These are phyloP conservation scores for Umbilicus rupestris DNA, from an alignment of 164 flowering plant genomes.

Conservation along the genomic window DNA sequence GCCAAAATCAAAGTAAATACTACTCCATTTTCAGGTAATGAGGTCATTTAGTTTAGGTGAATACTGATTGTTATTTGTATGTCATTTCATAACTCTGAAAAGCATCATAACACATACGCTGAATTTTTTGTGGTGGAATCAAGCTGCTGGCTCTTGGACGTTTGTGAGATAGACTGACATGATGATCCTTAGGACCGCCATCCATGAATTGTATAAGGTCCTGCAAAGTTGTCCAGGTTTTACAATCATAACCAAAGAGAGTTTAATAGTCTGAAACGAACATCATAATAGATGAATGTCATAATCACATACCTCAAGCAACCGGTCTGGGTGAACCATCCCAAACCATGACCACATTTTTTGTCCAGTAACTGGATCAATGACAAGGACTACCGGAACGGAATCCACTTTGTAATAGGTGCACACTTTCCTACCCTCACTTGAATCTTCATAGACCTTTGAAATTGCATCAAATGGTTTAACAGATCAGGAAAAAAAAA, in stretches of 20 bases:
- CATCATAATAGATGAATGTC: not conserved
- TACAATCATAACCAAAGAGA: not conserved
- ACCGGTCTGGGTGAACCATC: constrained; percentile 6
- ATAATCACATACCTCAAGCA: constrained; percentile 36
- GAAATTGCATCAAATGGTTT: constrained; percentile 7
- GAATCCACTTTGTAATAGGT: constrained; percentile 5
- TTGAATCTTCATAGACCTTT: constrained; percentile 4
- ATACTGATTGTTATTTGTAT: not conserved
- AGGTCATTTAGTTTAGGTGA: not conserved
- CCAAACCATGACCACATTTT: constrained; percentile 7
- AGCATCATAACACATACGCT: constrained; percentile 24
- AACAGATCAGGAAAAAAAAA: not conserved
- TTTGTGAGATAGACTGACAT: constrained; percentile 4
- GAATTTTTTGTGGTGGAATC: constrained; percentile 27
- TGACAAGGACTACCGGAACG: constrained; percentile 6
- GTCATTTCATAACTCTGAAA: not conserved
- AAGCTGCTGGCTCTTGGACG: constrained; percentile 13
- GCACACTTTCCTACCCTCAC: constrained; percentile 5
- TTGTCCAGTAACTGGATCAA: constrained; percentile 8
- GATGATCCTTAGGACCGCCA: constrained; percentile 2
- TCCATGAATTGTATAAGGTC: constrained; percentile 6
- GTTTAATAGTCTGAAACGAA: not conserved
- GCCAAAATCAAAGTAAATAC: not conserved
- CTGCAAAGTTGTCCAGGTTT: constrained; percentile 15
- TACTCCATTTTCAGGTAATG: not conserved